Evolutionary conservation across 2,329 filamentous ascomycete genomes (phyloP), one percentile per base, ranked within the genome.

Genomic region (Hypoxylon sp.): DNA sequence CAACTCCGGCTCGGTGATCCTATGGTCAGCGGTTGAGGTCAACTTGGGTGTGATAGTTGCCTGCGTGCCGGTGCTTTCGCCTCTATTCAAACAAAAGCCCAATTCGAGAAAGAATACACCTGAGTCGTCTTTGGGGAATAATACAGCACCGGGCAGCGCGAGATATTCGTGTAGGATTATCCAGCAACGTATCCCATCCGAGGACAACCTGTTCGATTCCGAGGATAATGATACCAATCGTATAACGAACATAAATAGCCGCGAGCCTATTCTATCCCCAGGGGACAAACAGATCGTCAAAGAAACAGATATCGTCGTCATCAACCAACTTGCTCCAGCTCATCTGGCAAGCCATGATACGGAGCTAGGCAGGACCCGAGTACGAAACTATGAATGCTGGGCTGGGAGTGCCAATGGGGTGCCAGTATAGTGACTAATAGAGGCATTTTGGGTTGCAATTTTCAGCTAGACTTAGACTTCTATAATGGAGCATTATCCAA

Each of bases 21-120:
- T 65, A 14, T 70, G 68, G 68, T 62, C 64, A 2, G 46, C 37
- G 17, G 55, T 68, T 6, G 68, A 70, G 37, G 27, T 46, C 4
- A 62, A 70, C 11, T 17, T 70, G 4, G 68, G 64, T 8, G 56
- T 70, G 22, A 57, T 70, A 33, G 46, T 64, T 30, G 68, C 64
- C 17, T 70, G 68, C 35, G 37, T 62, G 6, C 68, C 64, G 30
- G 44, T 64, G 2, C 54, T 70, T 11, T 57, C 57, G 3, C 64
- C 68, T 14, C 30, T 70, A 3, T 57, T 64, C 58, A 68, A 31
- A 30, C n/a, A 33, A 13, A 49, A 22, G 6, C 42, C 4, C 17
- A 56, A 30, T 14, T 44, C 58, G 11, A 61, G 14, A 14, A 49
- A 60, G n/a, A 33, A 22, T n/a, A 50, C 57, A 10, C 11, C 20